A percentile compares a stretch with the other conserved stretches of the same genome.
phyloP scores from a whole-genome alignment of 192 early-diverging fungal genomes.

The Coemansia erecta region DNA sequence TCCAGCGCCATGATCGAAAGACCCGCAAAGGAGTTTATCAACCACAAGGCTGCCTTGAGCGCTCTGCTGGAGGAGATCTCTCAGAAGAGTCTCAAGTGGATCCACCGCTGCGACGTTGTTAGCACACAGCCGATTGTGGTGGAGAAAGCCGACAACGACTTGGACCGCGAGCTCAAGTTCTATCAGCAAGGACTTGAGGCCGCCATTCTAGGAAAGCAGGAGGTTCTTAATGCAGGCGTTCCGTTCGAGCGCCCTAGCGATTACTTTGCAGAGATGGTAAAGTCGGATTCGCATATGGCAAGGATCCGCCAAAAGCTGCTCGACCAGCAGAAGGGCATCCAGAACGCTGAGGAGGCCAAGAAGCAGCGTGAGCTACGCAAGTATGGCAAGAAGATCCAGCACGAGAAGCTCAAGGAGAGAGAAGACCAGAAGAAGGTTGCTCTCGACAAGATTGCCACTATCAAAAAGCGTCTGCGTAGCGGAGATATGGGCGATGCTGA shows the following conservation, averaged over 20 bases:
- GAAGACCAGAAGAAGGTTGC: constrained; percentile 81
- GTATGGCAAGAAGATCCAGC: constrained; percentile 97
- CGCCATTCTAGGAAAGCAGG: constrained; percentile 62
- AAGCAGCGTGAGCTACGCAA: constrained; percentile 90
- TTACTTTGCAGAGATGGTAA: constrained; percentile 98
- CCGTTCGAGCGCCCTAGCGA: constrained; percentile 87
- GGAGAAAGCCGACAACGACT: constrained; percentile 76
- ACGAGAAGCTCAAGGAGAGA: constrained; percentile 85
- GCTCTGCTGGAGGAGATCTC: constrained; percentile 61
- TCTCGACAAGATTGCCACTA: constrained; percentile 87
- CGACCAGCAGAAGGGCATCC: constrained; percentile 76
- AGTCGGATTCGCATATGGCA: constrained; percentile 93
- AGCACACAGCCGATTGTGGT: constrained; percentile 55
- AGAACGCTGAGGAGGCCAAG: constrained; percentile 79
- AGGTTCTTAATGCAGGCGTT: constrained; percentile 62
- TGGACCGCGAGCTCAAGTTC: constrained; percentile 91
- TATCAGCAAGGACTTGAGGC: constrained; percentile 89
- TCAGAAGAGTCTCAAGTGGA: constrained; percentile 65
- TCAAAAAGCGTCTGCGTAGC: constrained; percentile 81
- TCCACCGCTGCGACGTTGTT: constrained; percentile 66
- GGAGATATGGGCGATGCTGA: constrained; percentile 42
- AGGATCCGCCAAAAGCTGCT: constrained; percentile 82
- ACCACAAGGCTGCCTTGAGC: constrained; percentile 56
- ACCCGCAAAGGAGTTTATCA: constrained; percentile 37
- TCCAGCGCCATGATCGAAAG: constrained; percentile 13